Conservation (phyloP, 441 rosid species). For the Erysimum pusillum region DNA sequence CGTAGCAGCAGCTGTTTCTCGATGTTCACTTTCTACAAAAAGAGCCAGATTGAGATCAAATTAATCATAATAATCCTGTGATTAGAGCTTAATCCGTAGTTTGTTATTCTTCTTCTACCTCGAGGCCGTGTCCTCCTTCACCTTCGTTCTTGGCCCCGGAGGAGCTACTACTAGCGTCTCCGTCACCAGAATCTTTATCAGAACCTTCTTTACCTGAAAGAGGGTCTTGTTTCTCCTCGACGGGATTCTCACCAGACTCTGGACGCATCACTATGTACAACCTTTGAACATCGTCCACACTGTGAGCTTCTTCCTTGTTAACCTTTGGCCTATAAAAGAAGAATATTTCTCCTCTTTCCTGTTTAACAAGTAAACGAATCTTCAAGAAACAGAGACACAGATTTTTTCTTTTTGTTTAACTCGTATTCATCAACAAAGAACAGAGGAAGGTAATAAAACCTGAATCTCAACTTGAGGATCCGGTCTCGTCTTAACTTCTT, state of each 20-base stretch:
- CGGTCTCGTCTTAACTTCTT: conserved; percentile 43
- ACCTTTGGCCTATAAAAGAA: conserved; percentile 85
- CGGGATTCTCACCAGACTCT: conserved; percentile 58
- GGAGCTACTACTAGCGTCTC: conserved; percentile 25
- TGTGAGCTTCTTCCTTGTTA: conserved; percentile 66
- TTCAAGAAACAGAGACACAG: conserved; percentile 14
- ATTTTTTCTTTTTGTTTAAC: background rate
- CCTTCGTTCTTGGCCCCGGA: conserved; percentile 13
- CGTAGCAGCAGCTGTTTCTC: conserved; percentile 60
- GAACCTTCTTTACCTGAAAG: conserved; percentile 62
- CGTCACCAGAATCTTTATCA: conserved; percentile 20
- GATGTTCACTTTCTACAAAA: conserved; percentile 57
- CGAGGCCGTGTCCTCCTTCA: conserved; percentile 67
- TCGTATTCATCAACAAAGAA: background rate
- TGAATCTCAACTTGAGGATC: conserved; percentile 50
- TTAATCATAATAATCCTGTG: background rate
- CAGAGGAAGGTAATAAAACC: conserved; percentile 27
- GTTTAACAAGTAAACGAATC: background rate
- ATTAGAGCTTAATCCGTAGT: background rate
- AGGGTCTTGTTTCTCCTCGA: conserved; percentile 72
- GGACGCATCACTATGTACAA: conserved; percentile 72
- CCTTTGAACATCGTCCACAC: conserved; percentile 65
- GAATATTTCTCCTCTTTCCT: conserved; percentile 83
- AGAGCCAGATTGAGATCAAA: background rate
- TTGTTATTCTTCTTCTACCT: conserved; percentile 47